These are phyloP conservation scores for Vigna unguiculata DNA, from an alignment of 306 rosid species.

Conservation along the genomic window DNA sequence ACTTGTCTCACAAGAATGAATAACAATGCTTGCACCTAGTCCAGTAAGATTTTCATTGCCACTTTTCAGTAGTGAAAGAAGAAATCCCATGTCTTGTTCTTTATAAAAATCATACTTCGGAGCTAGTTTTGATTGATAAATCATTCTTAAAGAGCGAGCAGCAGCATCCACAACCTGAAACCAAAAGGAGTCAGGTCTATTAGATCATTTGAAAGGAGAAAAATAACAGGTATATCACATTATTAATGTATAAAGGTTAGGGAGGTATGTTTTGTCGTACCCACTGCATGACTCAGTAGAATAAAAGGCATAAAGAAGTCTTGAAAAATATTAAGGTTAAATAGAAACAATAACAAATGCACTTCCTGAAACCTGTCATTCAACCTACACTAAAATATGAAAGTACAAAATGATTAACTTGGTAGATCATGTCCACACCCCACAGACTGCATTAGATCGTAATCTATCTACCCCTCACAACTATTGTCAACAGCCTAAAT, in stretches of 20 bases:
- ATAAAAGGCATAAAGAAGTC: background rate
- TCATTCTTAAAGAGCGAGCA: slow-evolving; percentile 90
- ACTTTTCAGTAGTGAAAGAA: slow-evolving; percentile 74
- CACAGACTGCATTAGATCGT: background rate
- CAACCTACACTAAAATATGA: slow-evolving; percentile 27
- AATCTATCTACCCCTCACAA: background rate
- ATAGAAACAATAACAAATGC: background rate
- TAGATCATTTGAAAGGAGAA: background rate
- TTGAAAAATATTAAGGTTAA: background rate
- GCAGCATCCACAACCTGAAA: slow-evolving; percentile 89
- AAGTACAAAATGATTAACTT: background rate
- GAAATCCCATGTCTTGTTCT: slow-evolving; percentile 67
- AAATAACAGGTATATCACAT: slow-evolving; percentile 2
- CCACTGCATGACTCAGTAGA: slow-evolving; percentile 1
- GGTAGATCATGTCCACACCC: slow-evolving; percentile 1
- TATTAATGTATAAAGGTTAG: background rate
- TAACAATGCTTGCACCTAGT: slow-evolving; percentile 84
- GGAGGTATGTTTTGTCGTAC: slow-evolving; percentile 5
- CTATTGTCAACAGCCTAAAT: background rate
- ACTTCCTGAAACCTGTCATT: slow-evolving; percentile 14
- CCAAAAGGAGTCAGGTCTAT: slow-evolving; percentile 49
- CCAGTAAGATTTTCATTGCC: slow-evolving; percentile 86
- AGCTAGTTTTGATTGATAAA: slow-evolving; percentile 89
- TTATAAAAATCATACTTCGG: slow-evolving; percentile 80
- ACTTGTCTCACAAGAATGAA: slow-evolving; percentile 76